These are phyloP conservation scores for Ophiosphaerella korrae DNA, from an alignment of 2,329 filamentous ascomycete species.

Conservation along the genomic window DNA sequence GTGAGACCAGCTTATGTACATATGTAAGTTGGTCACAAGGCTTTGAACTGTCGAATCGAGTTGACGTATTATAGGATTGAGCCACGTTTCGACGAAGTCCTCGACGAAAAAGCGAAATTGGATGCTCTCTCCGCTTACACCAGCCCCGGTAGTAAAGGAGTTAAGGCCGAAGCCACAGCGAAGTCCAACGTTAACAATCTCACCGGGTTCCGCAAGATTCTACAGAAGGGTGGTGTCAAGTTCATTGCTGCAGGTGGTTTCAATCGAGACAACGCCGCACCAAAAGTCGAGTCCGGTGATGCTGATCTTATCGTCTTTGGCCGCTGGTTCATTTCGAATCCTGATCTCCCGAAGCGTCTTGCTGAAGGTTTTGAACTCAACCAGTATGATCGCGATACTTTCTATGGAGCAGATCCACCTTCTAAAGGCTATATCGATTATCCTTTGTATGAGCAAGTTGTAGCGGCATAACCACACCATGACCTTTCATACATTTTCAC, in stretches of 20 bases:
- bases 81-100: constrained; percentile 45
- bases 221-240: constrained; percentile 53
- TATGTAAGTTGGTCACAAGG: constrained; percentile 30
- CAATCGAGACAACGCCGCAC: constrained; percentile 57
- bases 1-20: constrained; percentile 41
- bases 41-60: not conserved
- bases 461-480: constrained; percentile 20
- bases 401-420: constrained; percentile 49
- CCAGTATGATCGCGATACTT: constrained; percentile 51
- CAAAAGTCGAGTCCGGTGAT: constrained; percentile 52
- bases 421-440: constrained; percentile 50
- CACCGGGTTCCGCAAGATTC: constrained; percentile 53
- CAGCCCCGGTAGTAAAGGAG: constrained; percentile 27
- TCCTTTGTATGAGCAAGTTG: constrained; percentile 35
- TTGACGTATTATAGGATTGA: constrained; percentile 35
- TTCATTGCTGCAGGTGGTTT: constrained; percentile 64
- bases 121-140: constrained; percentile 47
- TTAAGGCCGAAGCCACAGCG: constrained; percentile 41
- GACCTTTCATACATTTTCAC: constrained; percentile 13
- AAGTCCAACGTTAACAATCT: constrained; percentile 35
- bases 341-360: constrained; percentile 52
- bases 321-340: constrained; percentile 54
- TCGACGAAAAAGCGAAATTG: constrained; percentile 45
- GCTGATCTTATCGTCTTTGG: constrained; percentile 52
- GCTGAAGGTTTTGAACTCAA: constrained; percentile 47